Percentiles rank a stretch among this genome's conserved stretches.
These are phyloP conservation scores for Ganoderma lucidum DNA, from an alignment of 1,284 basidiomycete genomes.

Conservation along the genomic window DNA sequence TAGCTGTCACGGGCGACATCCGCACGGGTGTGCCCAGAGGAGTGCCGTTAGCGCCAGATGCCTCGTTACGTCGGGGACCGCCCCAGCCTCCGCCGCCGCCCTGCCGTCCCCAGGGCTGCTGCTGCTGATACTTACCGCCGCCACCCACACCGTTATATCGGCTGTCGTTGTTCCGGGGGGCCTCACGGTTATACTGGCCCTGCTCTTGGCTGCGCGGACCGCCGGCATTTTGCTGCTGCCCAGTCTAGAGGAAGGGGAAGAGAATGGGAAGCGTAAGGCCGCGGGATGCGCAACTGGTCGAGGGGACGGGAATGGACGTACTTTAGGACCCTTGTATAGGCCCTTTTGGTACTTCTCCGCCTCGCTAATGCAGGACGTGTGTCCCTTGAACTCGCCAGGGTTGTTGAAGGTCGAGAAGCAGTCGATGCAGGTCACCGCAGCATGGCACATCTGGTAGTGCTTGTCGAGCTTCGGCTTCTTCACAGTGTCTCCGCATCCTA, in stretches of 20 bases:
- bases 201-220: constrained; percentile 26
- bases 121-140: constrained; percentile 42
- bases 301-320: constrained; percentile 23
- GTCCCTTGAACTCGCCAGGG: constrained; percentile 80
- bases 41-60: constrained; percentile 72
- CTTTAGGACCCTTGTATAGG: constrained; percentile 82
- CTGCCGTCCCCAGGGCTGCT: constrained; percentile 31
- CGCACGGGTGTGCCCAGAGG: constrained; percentile 70
- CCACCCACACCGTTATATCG: constrained; percentile 22
- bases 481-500: constrained; percentile 85
- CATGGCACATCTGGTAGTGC: constrained; percentile 65
- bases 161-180: constrained; percentile 14
- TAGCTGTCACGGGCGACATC: constrained; percentile 50
- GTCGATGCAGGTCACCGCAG: constrained; percentile 88
- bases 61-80: constrained; percentile 40
- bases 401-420: constrained; percentile 83
- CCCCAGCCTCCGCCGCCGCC: constrained; percentile 29
- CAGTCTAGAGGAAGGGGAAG: neutral
- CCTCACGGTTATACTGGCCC: constrained; percentile 19
- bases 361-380: constrained; percentile 88
- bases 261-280: constrained; percentile 1
- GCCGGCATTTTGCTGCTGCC: constrained; percentile 31
- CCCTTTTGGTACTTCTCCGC: constrained; percentile 92
- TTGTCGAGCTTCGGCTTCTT: constrained; percentile 92
- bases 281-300: neutral